Evolutionary conservation across 768 basidiomycete species (phyloP), one percentile per base, ranked within the genome.

Genomic region (Tubosaeta sp.): DNA sequence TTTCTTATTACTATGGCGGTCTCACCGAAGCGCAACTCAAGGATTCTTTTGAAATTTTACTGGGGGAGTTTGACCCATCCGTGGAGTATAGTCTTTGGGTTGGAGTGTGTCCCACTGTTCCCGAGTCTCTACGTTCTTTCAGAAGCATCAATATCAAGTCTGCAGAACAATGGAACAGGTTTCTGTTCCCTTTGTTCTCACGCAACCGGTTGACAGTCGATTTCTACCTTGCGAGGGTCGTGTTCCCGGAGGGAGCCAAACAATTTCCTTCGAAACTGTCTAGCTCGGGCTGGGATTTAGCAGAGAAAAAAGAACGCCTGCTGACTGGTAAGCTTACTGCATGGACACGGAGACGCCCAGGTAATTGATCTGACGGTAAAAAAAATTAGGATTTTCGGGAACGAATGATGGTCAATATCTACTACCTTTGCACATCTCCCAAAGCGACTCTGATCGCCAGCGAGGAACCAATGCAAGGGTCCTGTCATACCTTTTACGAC

Each of bases 201-300:
- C 46, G 48, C 25, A 66, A 66, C 43, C 49, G 55, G 19, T 51
- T 46, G 4, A 54, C 59, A 5, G 54, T 67, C 13, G 69, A 81
- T 43, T 81, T 81, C 59, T 81, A 69, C 60, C 65, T 81, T 17
- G 61, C 72, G 0, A 59, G 67, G 16, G 58, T 75, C 3, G 80
- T 81, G 10, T 79, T 81, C 52, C 79, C 79, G 5, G 75, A 69
- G 32, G 70, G 73, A 25, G 39, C 42, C 3, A 68, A 53, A 45
- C 58, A 17, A 60, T 71, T 32, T 51, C 69, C 34, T 49, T 58
- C 6, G 11, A 53, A 48, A 5, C 29, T 67, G 13, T 45, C 62
- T 11, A 57, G 65, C 19, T 60, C 57, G 3, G 46, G 45, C 19
- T 54, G 53, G 48, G 53, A 54, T 43, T 8, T 54, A 12, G 49